Evolutionary conservation across 169 alveolate species (phyloP).

Genomic region (Plasmodium sp.): DNA sequence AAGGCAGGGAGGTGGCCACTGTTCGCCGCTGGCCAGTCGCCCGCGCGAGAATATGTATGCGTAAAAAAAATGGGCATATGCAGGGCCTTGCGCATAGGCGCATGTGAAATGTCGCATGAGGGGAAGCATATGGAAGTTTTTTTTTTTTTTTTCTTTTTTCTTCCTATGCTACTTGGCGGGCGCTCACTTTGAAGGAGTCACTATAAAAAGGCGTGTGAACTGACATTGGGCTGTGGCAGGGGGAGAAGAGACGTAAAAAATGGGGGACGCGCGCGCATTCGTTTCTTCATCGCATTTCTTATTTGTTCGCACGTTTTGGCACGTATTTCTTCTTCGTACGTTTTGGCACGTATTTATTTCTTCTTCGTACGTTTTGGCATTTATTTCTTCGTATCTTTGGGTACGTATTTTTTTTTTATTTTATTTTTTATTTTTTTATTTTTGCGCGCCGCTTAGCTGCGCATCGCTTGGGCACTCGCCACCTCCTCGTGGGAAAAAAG

Average conservation of each 20-base stretch:
- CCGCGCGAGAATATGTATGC: background rate
- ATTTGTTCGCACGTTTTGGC: too few species aligned
- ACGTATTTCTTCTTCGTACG: too few species aligned
- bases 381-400: background rate
- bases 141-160: background rate
- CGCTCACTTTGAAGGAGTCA: background rate
- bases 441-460: background rate
- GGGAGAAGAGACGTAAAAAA: background rate
- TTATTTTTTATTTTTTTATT: too few species aligned
- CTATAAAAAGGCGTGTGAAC: background rate
- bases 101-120: background rate
- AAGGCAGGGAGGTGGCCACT: background rate
- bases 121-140: background rate
- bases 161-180: background rate
- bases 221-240: background rate
- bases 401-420: background rate
- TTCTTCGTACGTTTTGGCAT: too few species aligned
- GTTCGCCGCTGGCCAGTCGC: background rate
- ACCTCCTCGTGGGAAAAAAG: background rate
- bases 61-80: background rate
- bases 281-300: background rate
- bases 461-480: background rate
- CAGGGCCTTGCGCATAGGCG: background rate
- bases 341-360: too few species aligned
- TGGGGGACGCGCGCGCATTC: too few species aligned